Evolutionary conservation across 2,329 filamentous ascomycete genomes (phyloP).

Genomic region (Phoma herbarum): DNA sequence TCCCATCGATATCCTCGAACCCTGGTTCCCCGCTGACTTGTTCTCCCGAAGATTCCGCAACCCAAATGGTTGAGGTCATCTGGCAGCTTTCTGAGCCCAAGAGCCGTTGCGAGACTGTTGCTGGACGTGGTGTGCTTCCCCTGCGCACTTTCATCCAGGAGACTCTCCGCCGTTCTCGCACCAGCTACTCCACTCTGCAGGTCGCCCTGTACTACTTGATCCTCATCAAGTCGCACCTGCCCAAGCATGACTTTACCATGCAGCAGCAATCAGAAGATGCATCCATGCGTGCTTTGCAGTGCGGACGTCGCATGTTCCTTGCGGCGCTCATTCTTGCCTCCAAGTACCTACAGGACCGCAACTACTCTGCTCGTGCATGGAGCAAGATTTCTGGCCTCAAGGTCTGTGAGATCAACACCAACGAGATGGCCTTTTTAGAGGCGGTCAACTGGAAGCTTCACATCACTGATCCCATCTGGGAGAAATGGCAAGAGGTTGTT

Average conservation of each 20-base stretch:
- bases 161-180: constrained; percentile 91
- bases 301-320: constrained; percentile 96
- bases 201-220: constrained; percentile 97
- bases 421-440: constrained; percentile 89
- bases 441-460: constrained; percentile 96
- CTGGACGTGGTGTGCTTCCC: constrained; percentile 80
- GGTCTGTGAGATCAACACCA: constrained; percentile 93
- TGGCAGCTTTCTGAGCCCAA: constrained; percentile 90
- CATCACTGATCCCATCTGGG: constrained; percentile 86
- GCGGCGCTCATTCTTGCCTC: constrained; percentile 94
- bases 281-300: constrained; percentile 83
- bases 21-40: constrained; percentile 43
- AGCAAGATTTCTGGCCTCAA: constrained; percentile 98
- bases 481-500: constrained; percentile 93
- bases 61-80: constrained; percentile 95
- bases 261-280: constrained; percentile 77
- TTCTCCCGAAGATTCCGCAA: constrained; percentile 82
- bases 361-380: constrained; percentile 97
- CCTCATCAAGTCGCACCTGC: constrained; percentile 89
- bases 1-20: constrained; percentile 46
- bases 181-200: constrained; percentile 96
- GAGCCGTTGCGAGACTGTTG: constrained; percentile 72
- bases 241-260: constrained; percentile 83
- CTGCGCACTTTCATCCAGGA: constrained; percentile 97
- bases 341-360: constrained; percentile 97